These are phyloP conservation scores for Hylodesmum podocarpum DNA, from an alignment of 306 rosid species.

Conservation along the genomic window DNA sequence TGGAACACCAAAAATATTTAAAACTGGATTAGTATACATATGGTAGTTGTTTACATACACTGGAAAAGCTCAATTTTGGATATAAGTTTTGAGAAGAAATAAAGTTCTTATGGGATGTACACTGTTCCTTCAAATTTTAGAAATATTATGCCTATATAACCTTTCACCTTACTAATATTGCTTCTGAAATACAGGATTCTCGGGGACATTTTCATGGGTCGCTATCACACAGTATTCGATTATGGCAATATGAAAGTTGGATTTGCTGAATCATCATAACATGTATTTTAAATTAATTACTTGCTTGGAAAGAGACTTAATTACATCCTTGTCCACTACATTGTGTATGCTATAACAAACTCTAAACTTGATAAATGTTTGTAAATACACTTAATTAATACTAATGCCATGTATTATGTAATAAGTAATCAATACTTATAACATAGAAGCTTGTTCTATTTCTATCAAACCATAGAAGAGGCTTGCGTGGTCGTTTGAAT, in stretches of 20 bases:
- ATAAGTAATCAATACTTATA: background rate
- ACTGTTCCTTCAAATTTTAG: background rate
- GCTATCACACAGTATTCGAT: background rate
- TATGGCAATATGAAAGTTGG: constrained; percentile 1
- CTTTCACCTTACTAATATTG: background rate
- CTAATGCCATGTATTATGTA: background rate
- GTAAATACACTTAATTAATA: background rate
- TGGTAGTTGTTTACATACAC: background rate
- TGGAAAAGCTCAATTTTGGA: background rate
- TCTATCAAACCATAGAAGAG: background rate
- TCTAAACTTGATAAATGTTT: background rate
- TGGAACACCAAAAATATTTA: background rate
- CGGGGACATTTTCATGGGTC: background rate
- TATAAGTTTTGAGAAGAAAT: background rate
- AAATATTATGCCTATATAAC: background rate
- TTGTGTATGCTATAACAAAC: background rate
- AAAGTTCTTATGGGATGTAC: background rate
- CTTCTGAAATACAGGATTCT: background rate
- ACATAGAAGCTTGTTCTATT: background rate
- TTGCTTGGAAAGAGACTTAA: background rate
- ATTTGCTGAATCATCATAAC: constrained; percentile 16
- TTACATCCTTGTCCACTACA: background rate
- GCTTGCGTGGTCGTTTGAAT: background rate
- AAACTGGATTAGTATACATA: background rate
- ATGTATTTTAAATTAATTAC: background rate